A percentile compares a stretch with the other conserved stretches of the same genome.
phyloP scores from a whole-genome alignment of 768 basidiomycete genomes.

The Lactarius sp. region DNA sequence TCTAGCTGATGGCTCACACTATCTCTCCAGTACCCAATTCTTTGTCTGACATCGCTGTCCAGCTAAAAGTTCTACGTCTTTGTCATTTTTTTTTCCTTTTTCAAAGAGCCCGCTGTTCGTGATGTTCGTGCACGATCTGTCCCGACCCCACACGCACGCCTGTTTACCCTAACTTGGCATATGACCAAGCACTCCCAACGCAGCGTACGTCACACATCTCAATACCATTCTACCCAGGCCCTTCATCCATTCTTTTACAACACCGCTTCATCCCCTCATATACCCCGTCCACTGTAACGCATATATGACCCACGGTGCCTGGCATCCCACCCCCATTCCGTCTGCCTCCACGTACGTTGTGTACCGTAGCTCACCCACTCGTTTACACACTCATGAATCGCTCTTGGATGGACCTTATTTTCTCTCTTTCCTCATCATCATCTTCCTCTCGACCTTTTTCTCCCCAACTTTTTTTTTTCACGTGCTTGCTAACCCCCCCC shows the following conservation, averaged over 20 bases:
- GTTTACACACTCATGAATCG: conserved; percentile 26
- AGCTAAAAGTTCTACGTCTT: conserved; percentile 28
- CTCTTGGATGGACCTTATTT: conserved; percentile 25
- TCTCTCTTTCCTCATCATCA: conserved; percentile 13
- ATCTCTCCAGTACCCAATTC: conserved; percentile 66
- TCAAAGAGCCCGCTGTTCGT: conserved; percentile 12
- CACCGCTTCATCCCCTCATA: conserved; percentile 22
- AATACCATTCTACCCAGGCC: conserved; percentile 6
- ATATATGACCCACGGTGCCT: conserved; percentile 26
- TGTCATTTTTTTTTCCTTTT: neutral
- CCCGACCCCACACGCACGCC: conserved; percentile 19
- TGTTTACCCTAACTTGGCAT: conserved; percentile 18
- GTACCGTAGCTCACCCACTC: conserved; percentile 24
- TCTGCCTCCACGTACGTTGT: conserved; percentile 24
- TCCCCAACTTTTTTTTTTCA: conserved; percentile 2
- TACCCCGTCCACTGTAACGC: conserved; percentile 29
- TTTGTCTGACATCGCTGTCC: conserved; percentile 56
- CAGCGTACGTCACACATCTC: conserved; percentile 21
- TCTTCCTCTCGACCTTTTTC: conserved; percentile 7
- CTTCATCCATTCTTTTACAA: conserved; percentile 2
- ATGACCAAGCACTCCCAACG: conserved; percentile 7
- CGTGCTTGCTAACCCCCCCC: conserved; percentile 25
- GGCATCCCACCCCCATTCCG: conserved; percentile 16
- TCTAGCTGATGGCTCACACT: conserved; percentile 18
- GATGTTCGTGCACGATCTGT: conserved; percentile 23